Base-by-base conservation (phyloP, 805 yeast species). In the Zygosaccharomyces lentus region DNA sequence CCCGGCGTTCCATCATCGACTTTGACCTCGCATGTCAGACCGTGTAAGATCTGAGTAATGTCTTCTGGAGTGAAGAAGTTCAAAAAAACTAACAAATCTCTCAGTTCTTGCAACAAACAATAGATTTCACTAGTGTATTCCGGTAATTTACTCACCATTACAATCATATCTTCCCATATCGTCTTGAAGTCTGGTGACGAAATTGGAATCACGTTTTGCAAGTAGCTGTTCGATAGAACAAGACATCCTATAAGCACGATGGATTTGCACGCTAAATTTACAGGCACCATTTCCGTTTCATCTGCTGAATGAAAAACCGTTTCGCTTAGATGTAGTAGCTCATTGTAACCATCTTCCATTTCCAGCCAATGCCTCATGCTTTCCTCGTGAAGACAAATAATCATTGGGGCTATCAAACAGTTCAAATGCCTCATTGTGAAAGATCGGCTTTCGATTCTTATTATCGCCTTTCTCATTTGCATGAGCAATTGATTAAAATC, bases 371-470 rank as follows among this genome's bases (percentile, higher is more conserved):
- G 23, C 9, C 46, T 37, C 26, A 57, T 32, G 3, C 47, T 31
- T 3, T 40, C 34, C 21, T 55, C 40, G 13, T 42, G 32, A 13
- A 37, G 30, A 23, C 32, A 45, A 1, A 29, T 30, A 2, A 58
- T 31, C 17, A 63, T 41, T 4, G 59, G 56, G 27, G 46, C 55
- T 7, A 60, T 43, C 23, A 62, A 41, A 34, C 52, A 49, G 27
- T 56, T 56, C 34, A 62, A 36, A 46, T 62, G 65, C 34, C 52
- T 59, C 38, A 59, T 51, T 0, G 64, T 52, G 45, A 63, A 64
- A 1, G 66, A 55, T 2, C 63, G 57, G 26, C 51, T 55, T 34
- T 57, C 49, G 2, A 62, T 58, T 44, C 61, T 52, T 15, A 41
- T 41, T 2, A 61, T 47, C 2, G 59, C 61, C 25, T 52, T 50